Base-by-base conservation (phyloP, 352 stramenopile genomes). In the Pseudoperonospora humuli region DNA sequence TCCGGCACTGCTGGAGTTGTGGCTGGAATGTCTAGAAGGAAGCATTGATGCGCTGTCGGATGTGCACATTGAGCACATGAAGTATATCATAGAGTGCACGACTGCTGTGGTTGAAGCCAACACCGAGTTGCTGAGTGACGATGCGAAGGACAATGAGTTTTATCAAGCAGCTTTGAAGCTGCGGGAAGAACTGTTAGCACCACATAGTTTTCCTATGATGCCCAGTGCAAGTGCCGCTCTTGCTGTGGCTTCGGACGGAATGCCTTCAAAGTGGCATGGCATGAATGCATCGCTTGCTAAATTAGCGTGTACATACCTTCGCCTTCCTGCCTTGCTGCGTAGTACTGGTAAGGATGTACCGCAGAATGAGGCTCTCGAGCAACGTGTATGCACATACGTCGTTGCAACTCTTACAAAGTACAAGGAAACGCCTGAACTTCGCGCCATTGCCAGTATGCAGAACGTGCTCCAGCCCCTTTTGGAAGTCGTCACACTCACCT, bases 251-350 rank as follows among this genome's bases (percentile, higher is more conserved):
- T 64, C 64, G 14, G 71, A 84, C 25, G 57, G 50, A 5, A 44
- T 48, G 9, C 50, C 83, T 11, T 83, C 70, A 2, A 73, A 64
- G 6, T 89, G 75, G 79, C 77, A 85, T 42, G 64, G 66, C 1
- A 75, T 91, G 48, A 91, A 91, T 54, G 62, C 79, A 3, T 54
- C 75, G 1, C 61, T 91, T 2, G 62, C 79, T 14, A 80, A 80
- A 37, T 73, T 86, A 27, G 74, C 70, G 4, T 88, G 75, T 29
- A 59, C 75, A 25, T 72, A 75, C 21, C 57, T 86, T 26, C 45
- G 50, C 9, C 26, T 62, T 21, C 50, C 59, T 43, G 21, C 54
- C 9, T 46, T 58, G 20, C 52, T 54, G 42, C 41, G 38, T 31
- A 28, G n/a, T n/a, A 38, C 53, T 15, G 41, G 26, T 32, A 61